Percentiles rank a stretch among this genome's conserved stretches.
These are phyloP conservation scores for Bathelium albidoporum DNA, from an alignment of 495 filamentous ascomycete genomes.

Conservation along the genomic window DNA sequence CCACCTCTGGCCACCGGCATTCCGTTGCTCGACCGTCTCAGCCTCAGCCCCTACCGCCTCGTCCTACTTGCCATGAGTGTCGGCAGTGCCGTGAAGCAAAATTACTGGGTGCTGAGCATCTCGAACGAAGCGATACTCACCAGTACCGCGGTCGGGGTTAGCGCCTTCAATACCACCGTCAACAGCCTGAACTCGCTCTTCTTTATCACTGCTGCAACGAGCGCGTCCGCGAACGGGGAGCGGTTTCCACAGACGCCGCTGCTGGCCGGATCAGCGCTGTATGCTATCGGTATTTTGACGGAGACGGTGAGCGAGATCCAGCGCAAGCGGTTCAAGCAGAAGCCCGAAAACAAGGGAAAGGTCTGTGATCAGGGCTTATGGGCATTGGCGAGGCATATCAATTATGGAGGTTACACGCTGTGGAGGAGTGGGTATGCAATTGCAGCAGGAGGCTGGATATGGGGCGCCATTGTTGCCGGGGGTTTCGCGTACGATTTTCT, in stretches of 20 bases:
- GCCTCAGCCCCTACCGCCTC: constrained; percentile 32
- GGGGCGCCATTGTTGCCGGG: constrained; percentile 11
- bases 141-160: constrained; percentile 27
- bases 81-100: constrained; percentile 42
- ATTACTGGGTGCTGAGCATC: constrained; percentile 34
- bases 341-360: constrained; percentile 23
- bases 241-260: constrained; percentile 23
- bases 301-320: constrained; percentile 21
- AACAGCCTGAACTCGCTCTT: constrained; percentile 32
- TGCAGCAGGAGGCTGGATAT: constrained; percentile 23
- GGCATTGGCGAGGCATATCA: constrained; percentile 20
- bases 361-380: constrained; percentile 19
- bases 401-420: constrained; percentile 25
- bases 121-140: constrained; percentile 37
- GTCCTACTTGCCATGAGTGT: constrained; percentile 42
- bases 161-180: constrained; percentile 36
- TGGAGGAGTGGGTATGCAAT: constrained; percentile 24
- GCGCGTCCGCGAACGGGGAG: constrained; percentile 19
- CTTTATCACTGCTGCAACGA: constrained; percentile 19
- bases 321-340: constrained; percentile 14
- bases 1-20: constrained; percentile 27
- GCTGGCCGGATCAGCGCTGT: constrained; percentile 21
- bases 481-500: constrained; percentile 15
- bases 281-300: constrained; percentile 16
- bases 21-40: constrained; percentile 24